Conservation (phyloP, 2,329 filamentous ascomycete species). For the Penicillium paneum region DNA sequence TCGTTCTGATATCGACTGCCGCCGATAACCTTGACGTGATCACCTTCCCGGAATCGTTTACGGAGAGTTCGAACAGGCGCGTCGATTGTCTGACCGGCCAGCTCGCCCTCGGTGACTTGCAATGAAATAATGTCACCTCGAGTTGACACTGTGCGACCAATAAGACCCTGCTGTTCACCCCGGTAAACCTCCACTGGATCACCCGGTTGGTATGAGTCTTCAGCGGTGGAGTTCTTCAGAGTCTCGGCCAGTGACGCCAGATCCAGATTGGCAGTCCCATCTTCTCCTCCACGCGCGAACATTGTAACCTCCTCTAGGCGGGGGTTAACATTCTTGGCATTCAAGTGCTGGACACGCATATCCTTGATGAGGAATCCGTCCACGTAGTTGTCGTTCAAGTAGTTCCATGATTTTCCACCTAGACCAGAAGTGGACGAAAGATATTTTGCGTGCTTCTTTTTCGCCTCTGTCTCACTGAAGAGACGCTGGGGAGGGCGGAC, state of each 20-base stretch:
- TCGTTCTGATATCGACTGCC: conserved; percentile 93
- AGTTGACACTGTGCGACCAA: conserved; percentile 80
- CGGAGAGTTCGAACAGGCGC: conserved; percentile 88
- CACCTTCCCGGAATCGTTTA: conserved; percentile 88
- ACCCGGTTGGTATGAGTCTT: conserved; percentile 82
- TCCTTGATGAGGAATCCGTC: conserved; percentile 93
- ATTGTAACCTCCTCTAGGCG: conserved; percentile 93
- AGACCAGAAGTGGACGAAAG: conserved; percentile 53
- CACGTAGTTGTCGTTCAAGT: conserved; percentile 83
- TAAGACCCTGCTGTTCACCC: conserved; percentile 88
- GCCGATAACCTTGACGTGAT: conserved; percentile 98
- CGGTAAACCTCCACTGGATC: conserved; percentile 96
- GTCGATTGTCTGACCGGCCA: conserved; percentile 81
- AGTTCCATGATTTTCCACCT: conserved; percentile 70
- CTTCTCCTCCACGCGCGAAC: conserved; percentile 82
- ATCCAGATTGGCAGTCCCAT: conserved; percentile 91
- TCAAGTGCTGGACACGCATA: conserved; percentile 81
- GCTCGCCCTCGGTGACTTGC: conserved; percentile 74
- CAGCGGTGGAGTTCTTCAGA: conserved; percentile 76
- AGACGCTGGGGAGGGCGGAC: conserved; percentile 80
- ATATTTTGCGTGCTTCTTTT: conserved; percentile 73
- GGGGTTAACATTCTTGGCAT: conserved; percentile 87
- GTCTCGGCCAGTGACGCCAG: conserved; percentile 86
- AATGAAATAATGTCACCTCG: conserved; percentile 91
- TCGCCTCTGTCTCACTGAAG: conserved; percentile 89